Evolutionary conservation across 495 filamentous ascomycete species (phyloP), one percentile per base, ranked within the genome.

Genomic region (Trypethelium eluteriae): DNA sequence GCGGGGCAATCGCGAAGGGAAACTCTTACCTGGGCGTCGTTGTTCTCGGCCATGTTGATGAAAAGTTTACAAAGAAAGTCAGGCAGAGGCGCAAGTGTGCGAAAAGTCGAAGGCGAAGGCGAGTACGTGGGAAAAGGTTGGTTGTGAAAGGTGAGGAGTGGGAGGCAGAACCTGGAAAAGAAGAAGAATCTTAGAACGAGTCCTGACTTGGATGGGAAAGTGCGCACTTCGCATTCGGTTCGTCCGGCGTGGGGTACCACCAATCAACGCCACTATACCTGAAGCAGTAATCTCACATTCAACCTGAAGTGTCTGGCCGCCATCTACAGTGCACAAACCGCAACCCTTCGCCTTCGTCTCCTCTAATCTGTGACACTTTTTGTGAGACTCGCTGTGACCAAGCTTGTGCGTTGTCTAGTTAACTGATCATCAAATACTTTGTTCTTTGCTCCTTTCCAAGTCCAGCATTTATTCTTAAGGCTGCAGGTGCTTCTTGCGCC

Each of bases 1-100:
- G 53, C 32, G 53, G 53, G 53, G 53, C 32, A 59, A 36, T 69
- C 64, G 68, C 41, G 57, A 66, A 41, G 57, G 62, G 41, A 61
- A 49, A 39, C 18, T 73, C 80, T 74, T 76, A 86, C 84, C 79
- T 86, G 84, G 53, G 83, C 83, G 70, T 85, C 82, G 74, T 81
- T 78, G 71, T 78, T 77, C 70, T 83, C 82, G 74, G 83, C 80
- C 83, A 85, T 85, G 66, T 69, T 83, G 79, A 74, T 71, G 71
- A 75, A 77, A 64, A 66, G 72, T 69, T 66, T 72, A 46, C 25
- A 77, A 67, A 68, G 56, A 61, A 73, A 64, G 41, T 56, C 39
- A 62, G 67, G 47, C 49, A 25, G 47, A 38, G 47, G n/a, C n/a
- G 62, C 44, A 67, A 38, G 9, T 62, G 65, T 64, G 71, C 64